Conservation (phyloP, 2,329 filamentous ascomycete genomes). For the Botrytis cinerea region DNA sequence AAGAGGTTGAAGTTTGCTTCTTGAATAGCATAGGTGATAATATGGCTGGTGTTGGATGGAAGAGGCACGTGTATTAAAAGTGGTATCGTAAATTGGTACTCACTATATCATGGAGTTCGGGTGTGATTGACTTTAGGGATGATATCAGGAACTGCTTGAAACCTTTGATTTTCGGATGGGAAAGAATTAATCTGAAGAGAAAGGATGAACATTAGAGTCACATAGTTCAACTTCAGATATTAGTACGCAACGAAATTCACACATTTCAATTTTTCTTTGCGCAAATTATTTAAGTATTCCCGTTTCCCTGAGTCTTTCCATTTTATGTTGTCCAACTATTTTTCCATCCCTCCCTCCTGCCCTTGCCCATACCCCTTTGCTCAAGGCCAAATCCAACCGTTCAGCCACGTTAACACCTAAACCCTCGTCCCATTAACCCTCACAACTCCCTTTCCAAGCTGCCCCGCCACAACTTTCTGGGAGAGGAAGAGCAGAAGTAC, state of each 20-base stretch:
- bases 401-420: constrained; percentile 2
- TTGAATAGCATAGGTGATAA: background rate
- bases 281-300: background rate
- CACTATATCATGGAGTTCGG: constrained; percentile 11
- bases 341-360: background rate
- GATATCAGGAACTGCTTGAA: constrained; percentile 16
- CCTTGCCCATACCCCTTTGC: background rate
- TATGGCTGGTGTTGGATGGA: background rate
- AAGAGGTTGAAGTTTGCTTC: constrained; percentile 34
- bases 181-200: background rate
- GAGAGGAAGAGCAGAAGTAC: constrained; percentile 60
- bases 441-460: constrained; percentile 56
- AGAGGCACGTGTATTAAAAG: background rate
- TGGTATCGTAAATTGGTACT: background rate
- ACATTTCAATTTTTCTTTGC: background rate
- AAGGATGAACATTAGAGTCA: background rate
- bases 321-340: background rate
- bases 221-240: background rate
- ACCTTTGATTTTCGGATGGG: background rate
- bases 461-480: constrained; percentile 62
- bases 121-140: background rate
- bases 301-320: background rate
- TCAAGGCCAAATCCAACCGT: background rate
- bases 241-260: background rate
- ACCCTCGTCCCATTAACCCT: constrained; percentile 52